Percentiles rank a stretch among this genome's conserved stretches.
phyloP scores from a whole-genome alignment of 768 basidiomycete genomes.

The Rhizopogon vesiculosus region DNA sequence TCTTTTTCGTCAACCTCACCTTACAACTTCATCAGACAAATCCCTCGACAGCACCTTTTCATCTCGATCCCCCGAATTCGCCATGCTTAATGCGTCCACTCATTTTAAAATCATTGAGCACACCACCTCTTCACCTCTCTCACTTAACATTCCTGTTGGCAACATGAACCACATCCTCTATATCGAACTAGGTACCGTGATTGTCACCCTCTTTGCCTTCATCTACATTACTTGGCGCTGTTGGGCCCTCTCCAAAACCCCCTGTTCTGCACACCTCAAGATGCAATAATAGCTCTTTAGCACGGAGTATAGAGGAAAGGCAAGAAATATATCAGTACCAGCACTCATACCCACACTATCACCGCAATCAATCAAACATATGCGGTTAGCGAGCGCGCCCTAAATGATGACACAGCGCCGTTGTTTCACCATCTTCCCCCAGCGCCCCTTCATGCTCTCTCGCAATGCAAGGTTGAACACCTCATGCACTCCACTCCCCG shows the following conservation, averaged over 20 bases:
- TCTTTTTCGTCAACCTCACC: not conserved
- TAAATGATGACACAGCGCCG: constrained; percentile 65
- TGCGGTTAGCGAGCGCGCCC: not conserved
- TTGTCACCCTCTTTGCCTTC: constrained; percentile 27
- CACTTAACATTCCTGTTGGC: constrained; percentile 30
- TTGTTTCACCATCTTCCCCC: constrained; percentile 68
- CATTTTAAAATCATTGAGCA: constrained; percentile 11
- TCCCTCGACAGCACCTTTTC: constrained; percentile 5
- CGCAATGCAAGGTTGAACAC: constrained; percentile 87
- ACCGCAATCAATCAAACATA: constrained; percentile 1
- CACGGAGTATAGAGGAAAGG: constrained; percentile 17
- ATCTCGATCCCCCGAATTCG: constrained; percentile 15
- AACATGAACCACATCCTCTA: constrained; percentile 21
- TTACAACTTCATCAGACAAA: constrained; percentile 4
- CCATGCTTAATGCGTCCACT: constrained; percentile 13
- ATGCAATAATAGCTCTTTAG: constrained; percentile 11
- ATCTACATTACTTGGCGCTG: constrained; percentile 27
- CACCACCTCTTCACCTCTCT: not conserved
- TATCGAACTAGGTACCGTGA: constrained; percentile 34
- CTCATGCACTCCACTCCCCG: constrained; percentile 84
- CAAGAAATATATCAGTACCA: constrained; percentile 20
- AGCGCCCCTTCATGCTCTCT: constrained; percentile 81
- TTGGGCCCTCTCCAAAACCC: constrained; percentile 16
- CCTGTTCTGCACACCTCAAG: constrained; percentile 20
- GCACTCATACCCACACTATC: not conserved